phyloP scores from a whole-genome alignment of 176 grass and related monocot genomes.

The barley (Hordeum vulgare) region MorexV3_pseudomolecules_assembly NC_058519.1:129546361-129546860 shows the following conservation, averaged over 20 bases:
- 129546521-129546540: not conserved
- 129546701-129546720: not conserved
- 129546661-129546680: not conserved
- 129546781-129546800: not conserved
- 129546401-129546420: not conserved
- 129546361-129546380: not conserved
- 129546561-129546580: not conserved
- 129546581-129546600: not conserved
- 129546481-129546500: not conserved
- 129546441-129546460: not conserved
- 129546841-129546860: not conserved
- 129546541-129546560: not conserved
- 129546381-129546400: not conserved
- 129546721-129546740: not conserved
- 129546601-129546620: not conserved
- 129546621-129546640: not conserved
- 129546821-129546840: not conserved
- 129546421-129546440: not conserved
- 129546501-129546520: not conserved
- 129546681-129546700: not conserved
- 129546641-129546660: not conserved
- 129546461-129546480: not conserved
- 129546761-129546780: not conserved
- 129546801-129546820: slow-evolving; percentile 10
- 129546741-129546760: slow-evolving; percentile 1